phyloP scores from a whole-genome alignment of 371 early-diverging fungal genomes.

The Neoconidiobolus thromboides region DNA sequence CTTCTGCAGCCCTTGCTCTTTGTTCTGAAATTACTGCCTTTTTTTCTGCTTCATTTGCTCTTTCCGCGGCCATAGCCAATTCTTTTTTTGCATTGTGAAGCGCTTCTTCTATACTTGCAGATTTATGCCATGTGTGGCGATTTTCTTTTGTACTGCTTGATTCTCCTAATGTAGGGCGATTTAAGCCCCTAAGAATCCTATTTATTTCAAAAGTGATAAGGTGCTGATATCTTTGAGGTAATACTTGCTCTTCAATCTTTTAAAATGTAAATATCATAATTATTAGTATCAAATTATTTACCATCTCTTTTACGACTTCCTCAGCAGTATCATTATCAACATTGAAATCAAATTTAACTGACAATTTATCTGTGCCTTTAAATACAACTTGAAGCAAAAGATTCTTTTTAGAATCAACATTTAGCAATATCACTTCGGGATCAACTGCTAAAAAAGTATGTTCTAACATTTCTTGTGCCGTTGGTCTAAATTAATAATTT shows the following conservation, averaged over 20 bases:
- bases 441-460: conserved; percentile 67
- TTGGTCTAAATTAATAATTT: conserved; percentile 17
- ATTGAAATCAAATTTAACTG: conserved; percentile 80
- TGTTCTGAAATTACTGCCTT: conserved; percentile 3
- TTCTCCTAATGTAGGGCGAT: conserved; percentile 15
- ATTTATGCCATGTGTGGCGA: background rate
- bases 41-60: background rate
- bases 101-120: background rate
- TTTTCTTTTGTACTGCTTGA: background rate
- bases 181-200: conserved; percentile 55
- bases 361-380: conserved; percentile 54
- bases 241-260: conserved; percentile 58
- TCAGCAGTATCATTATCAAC: conserved; percentile 75
- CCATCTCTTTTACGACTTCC: conserved; percentile 77
- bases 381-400: conserved; percentile 61
- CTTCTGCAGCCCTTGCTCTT: conserved; percentile 1
- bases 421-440: conserved; percentile 46
- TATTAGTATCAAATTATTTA: background rate
- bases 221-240: conserved; percentile 48
- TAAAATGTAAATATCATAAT: background rate
- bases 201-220: conserved; percentile 71
- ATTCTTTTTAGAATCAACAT: conserved; percentile 36
- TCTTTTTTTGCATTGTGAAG: conserved; percentile 5
- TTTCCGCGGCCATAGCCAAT: background rate
- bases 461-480: conserved; percentile 55